These are phyloP conservation scores for Phytophthora pinifolia DNA, from an alignment of 352 stramenopile genomes.

Conservation along the genomic window DNA sequence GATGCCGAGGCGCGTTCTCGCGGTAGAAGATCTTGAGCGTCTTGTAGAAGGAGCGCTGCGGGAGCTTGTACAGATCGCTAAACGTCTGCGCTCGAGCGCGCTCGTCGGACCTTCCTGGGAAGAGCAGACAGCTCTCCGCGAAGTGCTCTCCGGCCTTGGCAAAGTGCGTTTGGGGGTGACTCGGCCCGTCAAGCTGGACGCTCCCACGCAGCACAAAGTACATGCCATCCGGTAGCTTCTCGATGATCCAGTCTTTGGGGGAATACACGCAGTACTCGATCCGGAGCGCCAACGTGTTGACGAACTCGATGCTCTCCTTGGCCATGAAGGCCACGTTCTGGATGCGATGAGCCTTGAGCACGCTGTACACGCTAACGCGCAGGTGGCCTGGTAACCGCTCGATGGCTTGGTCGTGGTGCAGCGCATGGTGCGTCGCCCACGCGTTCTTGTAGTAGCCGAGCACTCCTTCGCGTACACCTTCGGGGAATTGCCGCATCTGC, in stretches of 20 bases:
- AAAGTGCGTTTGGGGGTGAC: slow-evolving; percentile 31
- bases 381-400: slow-evolving; percentile 59
- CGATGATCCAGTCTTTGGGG: slow-evolving; percentile 75
- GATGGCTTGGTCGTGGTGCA: slow-evolving; percentile 49
- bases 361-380: slow-evolving; percentile 51
- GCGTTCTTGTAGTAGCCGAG: slow-evolving; percentile 61
- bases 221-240: slow-evolving; percentile 64
- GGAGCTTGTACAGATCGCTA: slow-evolving; percentile 75
- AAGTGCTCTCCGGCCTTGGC: slow-evolving; percentile 60
- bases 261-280: slow-evolving; percentile 56
- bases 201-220: slow-evolving; percentile 62
- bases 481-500: slow-evolving; percentile 59
- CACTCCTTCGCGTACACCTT: slow-evolving; percentile 57
- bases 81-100: slow-evolving; percentile 64
- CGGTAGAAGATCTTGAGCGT: slow-evolving; percentile 59
- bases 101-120: slow-evolving; percentile 44
- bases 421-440: slow-evolving; percentile 51
- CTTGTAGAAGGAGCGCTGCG: slow-evolving; percentile 49
- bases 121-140: slow-evolving; percentile 50
- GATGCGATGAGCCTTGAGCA: slow-evolving; percentile 60
- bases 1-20: slow-evolving; percentile 21
- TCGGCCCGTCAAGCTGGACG: slow-evolving; percentile 43
- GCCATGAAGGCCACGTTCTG: slow-evolving; percentile 57
- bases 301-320: slow-evolving; percentile 68
- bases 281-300: slow-evolving; percentile 62